Percentiles rank a stretch among this genome's conserved stretches.
Conservation (phyloP, 257 asterid species). For the Salvia rosmarinus region DNA sequence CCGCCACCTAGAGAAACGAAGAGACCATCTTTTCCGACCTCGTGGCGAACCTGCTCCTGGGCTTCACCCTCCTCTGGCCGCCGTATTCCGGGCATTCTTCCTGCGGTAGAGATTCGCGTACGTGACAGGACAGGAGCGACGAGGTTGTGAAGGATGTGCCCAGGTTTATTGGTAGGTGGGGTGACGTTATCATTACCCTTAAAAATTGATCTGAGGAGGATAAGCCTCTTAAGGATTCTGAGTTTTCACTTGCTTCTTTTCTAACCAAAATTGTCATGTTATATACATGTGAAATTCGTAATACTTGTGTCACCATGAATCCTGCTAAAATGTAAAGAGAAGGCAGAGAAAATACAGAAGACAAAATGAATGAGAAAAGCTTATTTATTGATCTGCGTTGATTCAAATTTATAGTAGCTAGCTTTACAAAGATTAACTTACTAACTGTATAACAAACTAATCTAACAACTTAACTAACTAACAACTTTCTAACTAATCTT, state of each 20-base stretch:
- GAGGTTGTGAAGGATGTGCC: conserved; percentile 87
- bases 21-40: conserved; percentile 88
- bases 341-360: too few relatives aligned
- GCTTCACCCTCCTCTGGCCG: conserved; percentile 90
- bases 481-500: too few relatives aligned
- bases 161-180: conserved; percentile 95
- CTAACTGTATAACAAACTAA: too few relatives aligned
- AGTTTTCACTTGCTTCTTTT: not conserved
- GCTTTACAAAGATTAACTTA: too few relatives aligned
- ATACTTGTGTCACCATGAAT: too few relatives aligned
- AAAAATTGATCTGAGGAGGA: conserved; percentile 90
- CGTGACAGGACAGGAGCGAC: conserved; percentile 83
- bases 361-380: too few relatives aligned
- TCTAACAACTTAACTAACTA: too few relatives aligned
- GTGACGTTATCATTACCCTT: conserved; percentile 82
- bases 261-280: too few relatives aligned
- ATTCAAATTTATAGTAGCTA: too few relatives aligned
- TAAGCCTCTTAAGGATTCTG: conserved; percentile 66
- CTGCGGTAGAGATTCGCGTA: conserved; percentile 84
- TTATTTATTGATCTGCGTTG: too few relatives aligned
- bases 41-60: conserved; percentile 78
- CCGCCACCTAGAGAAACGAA: conserved; percentile 46
- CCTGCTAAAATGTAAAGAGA: too few relatives aligned
- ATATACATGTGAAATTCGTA: too few relatives aligned
- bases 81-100: conserved; percentile 77